Evolutionary conservation across 2,329 filamentous ascomycete genomes (phyloP).

Genomic region (Pseudocercospora eumusae): DNA sequence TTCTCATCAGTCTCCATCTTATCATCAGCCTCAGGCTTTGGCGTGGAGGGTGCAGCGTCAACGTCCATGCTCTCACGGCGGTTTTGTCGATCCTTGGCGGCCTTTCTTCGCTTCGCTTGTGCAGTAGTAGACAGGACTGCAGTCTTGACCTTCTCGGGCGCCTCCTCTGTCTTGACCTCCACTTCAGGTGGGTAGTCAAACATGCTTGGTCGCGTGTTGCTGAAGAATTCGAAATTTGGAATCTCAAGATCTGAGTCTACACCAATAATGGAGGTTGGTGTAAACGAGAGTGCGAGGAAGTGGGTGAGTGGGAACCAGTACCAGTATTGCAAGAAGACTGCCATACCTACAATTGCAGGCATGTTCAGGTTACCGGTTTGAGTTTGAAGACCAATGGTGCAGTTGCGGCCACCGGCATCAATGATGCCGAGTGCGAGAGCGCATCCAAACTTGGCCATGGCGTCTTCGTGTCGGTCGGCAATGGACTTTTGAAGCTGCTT

Average conservation of each 20-base stretch:
- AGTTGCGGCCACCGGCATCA: conserved; percentile 95
- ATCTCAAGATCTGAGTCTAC: conserved; percentile 93
- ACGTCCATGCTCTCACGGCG: conserved; percentile 94
- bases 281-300: conserved; percentile 93
- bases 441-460: conserved; percentile 98
- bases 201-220: conserved; percentile 87
- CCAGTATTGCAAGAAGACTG: conserved; percentile 99
- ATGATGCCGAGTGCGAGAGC: conserved; percentile 94
- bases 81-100: conserved; percentile 89
- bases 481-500: conserved; percentile 95
- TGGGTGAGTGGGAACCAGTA: conserved; percentile 99
- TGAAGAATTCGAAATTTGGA: conserved; percentile 92
- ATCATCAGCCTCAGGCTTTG: conserved; percentile 62
- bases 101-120: conserved; percentile 90
- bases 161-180: conserved; percentile 91
- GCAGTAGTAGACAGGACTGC: conserved; percentile 95
- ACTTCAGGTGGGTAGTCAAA: conserved; percentile 98
- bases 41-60: conserved; percentile 74
- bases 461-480: conserved; percentile 92
- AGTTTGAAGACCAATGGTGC: conserved; percentile 95
- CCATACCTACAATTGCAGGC: conserved; percentile 96
- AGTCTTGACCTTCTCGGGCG: conserved; percentile 89
- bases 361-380: conserved; percentile 99
- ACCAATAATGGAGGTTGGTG: conserved; percentile 93
- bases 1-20: conserved; percentile 76